Evolutionary conservation across 108 stramenopile species (phyloP).

Genomic region (Skeletonema costatum): DNA sequence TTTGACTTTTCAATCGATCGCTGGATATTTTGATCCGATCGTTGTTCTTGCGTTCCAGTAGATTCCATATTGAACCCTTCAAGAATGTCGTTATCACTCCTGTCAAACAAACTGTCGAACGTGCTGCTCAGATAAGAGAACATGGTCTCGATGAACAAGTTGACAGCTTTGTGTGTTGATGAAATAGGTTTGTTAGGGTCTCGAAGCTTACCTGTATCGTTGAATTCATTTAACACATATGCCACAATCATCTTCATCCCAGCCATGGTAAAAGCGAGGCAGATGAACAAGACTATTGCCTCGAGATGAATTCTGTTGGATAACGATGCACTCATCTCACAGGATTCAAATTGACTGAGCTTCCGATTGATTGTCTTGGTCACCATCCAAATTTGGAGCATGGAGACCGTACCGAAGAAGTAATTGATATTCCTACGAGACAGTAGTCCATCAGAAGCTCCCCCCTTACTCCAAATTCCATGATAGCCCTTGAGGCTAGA

Average conservation of each 20-base stretch:
- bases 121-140: slow-evolving; percentile 7
- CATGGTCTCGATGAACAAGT: slow-evolving; percentile 2
- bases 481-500: background rate
- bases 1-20: slow-evolving; percentile 1
- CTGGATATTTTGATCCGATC: background rate
- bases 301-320: background rate
- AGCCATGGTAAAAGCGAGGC: background rate
- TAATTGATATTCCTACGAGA: background rate
- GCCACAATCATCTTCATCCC: slow-evolving; percentile 7
- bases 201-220: background rate
- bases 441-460: background rate
- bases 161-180: background rate
- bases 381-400: slow-evolving; percentile 1
- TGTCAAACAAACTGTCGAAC: background rate
- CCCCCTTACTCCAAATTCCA: background rate
- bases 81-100: background rate
- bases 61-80: background rate
- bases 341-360: background rate
- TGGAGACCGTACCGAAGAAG: background rate
- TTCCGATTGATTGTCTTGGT: background rate
- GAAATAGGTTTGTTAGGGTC: background rate
- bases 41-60: background rate
- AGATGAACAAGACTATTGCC: background rate
- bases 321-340: background rate
- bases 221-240: slow-evolving; percentile 6